These are phyloP conservation scores for Nannochloropsis gaditana DNA, from an alignment of 108 stramenopile species.

Conservation along the genomic window DNA sequence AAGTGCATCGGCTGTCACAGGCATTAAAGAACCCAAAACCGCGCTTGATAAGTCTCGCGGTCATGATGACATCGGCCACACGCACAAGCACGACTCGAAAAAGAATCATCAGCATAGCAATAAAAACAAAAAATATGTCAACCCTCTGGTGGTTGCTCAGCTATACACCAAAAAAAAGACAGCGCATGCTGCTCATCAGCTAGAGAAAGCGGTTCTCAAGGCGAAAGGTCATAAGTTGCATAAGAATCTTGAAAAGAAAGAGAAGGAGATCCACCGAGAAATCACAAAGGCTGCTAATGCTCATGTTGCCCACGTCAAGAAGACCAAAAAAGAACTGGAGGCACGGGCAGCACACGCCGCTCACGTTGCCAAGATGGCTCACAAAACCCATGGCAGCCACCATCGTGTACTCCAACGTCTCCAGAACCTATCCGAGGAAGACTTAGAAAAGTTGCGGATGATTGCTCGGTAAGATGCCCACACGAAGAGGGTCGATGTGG, in stretches of 20 bases:
- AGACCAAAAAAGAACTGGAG: neutral
- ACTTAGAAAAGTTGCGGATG: neutral
- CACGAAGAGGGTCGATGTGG: neutral
- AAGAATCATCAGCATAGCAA: neutral
- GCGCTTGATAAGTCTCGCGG: no score
- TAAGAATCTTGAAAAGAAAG: neutral
- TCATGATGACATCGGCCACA: neutral
- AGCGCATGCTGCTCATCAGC: neutral
- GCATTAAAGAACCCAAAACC: no score
- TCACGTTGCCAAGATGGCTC: neutral
- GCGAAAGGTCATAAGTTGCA: neutral
- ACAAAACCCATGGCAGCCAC: neutral
- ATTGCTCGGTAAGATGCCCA: constrained; percentile 1
- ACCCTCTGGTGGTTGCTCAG: constrained; percentile 11
- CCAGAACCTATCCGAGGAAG: constrained; percentile 9
- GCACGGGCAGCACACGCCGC: neutral
- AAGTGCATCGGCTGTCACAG: no score
- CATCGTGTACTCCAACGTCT: neutral
- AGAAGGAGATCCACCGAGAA: neutral
- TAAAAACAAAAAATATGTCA: neutral
- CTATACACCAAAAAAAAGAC: constrained; percentile 3
- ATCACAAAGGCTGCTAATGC: neutral
- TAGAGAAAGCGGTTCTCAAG: neutral
- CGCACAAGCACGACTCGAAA: neutral
- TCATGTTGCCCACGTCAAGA: neutral